Evolutionary conservation across 257 asterid genomes (phyloP).

Genomic region (Lavandula angustifolia): DNA sequence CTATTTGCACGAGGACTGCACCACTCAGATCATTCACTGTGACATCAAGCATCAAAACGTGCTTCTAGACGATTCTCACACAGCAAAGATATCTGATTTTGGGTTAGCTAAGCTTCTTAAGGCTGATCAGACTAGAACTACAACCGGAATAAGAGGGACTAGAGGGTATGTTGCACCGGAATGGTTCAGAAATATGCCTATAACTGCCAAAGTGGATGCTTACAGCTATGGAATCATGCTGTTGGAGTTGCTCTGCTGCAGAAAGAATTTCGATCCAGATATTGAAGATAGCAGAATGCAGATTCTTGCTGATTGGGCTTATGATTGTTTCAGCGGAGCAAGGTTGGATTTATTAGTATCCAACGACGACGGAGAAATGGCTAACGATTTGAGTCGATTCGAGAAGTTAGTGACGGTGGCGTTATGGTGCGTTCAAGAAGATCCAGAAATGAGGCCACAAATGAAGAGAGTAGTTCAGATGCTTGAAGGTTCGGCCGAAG

Average conservation of each 20-base stretch:
- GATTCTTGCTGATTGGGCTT: conserved; percentile 35
- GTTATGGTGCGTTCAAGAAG: conserved; percentile 45
- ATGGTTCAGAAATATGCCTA: conserved; percentile 41
- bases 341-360: not conserved
- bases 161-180: conserved; percentile 51
- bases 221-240: conserved; percentile 36
- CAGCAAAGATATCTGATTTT: conserved; percentile 42
- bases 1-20: conserved; percentile 45
- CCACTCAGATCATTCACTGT: conserved; percentile 47
- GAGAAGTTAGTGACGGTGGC: conserved; percentile 34
- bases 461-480: conserved; percentile 42
- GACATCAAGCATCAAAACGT: conserved; percentile 49
- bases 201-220: conserved; percentile 35
- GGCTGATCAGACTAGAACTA: conserved; percentile 36
- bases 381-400: not conserved
- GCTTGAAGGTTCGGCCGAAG: conserved; percentile 40
- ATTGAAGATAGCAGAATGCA: not conserved
- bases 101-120: conserved; percentile 44
- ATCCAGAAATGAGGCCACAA: conserved; percentile 44
- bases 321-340: conserved; percentile 29
- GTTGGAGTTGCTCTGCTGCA: conserved; percentile 32
- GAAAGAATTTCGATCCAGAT: conserved; percentile 5
- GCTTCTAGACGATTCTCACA: conserved; percentile 33
- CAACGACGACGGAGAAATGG: conserved; percentile 22
- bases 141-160: conserved; percentile 40